Conservation (phyloP, 345 rosid genomes). For the Eucalyptus leucophloia region DNA sequence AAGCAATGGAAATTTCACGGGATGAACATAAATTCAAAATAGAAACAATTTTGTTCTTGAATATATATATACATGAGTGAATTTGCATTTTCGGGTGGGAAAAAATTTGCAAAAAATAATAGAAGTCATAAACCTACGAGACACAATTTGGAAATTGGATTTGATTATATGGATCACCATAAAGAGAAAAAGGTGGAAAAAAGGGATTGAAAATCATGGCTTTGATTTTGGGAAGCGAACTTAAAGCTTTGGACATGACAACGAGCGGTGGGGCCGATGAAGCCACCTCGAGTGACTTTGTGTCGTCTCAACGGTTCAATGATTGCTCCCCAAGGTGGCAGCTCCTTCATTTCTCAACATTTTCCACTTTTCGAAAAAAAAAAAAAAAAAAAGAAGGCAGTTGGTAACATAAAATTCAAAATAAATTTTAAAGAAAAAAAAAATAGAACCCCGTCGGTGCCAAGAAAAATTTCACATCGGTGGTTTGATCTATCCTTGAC, state of each 20-base stretch:
- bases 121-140: background rate
- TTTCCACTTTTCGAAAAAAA: background rate
- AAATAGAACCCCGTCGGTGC: background rate
- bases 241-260: background rate
- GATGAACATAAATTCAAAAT: background rate
- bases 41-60: background rate
- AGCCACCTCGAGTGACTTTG: background rate
- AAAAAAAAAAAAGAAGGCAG: background rate
- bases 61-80: background rate
- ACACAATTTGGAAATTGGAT: background rate
- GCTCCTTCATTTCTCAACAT: background rate
- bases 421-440: background rate
- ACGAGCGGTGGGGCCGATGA: background rate
- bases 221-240: background rate
- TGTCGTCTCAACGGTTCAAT: background rate
- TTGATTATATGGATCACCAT: background rate
- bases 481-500: background rate
- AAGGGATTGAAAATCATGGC: background rate
- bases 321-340: background rate
- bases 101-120: background rate
- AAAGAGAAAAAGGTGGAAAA: background rate
- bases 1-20: background rate
- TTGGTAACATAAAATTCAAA: background rate
- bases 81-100: rapidly evolving
- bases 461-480: background rate